These are phyloP conservation scores for Tremellales sp. DNA, from an alignment of 1,284 basidiomycete genomes.

Conservation along the genomic window DNA sequence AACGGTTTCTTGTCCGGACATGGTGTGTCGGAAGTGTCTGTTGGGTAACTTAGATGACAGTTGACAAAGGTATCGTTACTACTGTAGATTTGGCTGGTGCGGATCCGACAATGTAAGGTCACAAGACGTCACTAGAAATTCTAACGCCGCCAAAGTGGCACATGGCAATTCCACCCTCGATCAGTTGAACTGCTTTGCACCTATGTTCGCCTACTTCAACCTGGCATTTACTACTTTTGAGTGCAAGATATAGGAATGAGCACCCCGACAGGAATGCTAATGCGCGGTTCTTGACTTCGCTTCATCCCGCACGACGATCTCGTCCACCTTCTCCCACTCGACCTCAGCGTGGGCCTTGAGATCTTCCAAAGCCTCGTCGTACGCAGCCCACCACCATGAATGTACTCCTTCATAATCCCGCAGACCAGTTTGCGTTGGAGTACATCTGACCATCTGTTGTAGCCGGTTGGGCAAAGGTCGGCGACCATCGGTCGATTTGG, in stretches of 20 bases:
- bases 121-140: neutral
- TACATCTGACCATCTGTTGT: slow-evolving; percentile 18
- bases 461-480: slow-evolving; percentile 28
- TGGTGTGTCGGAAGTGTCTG: slow-evolving; percentile 1
- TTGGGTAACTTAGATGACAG: too few species aligned
- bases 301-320: neutral
- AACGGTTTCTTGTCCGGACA: slow-evolving; percentile 29
- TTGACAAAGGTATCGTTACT: too few species aligned
- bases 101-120: neutral
- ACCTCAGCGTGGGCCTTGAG: slow-evolving; percentile 26
- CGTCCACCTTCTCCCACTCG: slow-evolving; percentile 37
- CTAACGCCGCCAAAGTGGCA: neutral
- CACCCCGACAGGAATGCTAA: neutral
- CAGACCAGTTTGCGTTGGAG: slow-evolving; percentile 25
- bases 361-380: slow-evolving; percentile 39
- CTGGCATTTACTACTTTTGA: too few species aligned
- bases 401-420: slow-evolving; percentile 39
- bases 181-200: neutral
- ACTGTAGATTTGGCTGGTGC: neutral
- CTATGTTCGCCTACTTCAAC: too few species aligned
- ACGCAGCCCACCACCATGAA: slow-evolving; percentile 49
- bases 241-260: neutral
- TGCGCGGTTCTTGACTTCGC: neutral
- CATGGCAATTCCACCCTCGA: neutral
- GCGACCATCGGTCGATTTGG: slow-evolving; percentile 1